Evolutionary conservation across 148 eudicot genomes (phyloP), one percentile per base, ranked within the genome.

Genomic region (Euryodendron excelsum): DNA sequence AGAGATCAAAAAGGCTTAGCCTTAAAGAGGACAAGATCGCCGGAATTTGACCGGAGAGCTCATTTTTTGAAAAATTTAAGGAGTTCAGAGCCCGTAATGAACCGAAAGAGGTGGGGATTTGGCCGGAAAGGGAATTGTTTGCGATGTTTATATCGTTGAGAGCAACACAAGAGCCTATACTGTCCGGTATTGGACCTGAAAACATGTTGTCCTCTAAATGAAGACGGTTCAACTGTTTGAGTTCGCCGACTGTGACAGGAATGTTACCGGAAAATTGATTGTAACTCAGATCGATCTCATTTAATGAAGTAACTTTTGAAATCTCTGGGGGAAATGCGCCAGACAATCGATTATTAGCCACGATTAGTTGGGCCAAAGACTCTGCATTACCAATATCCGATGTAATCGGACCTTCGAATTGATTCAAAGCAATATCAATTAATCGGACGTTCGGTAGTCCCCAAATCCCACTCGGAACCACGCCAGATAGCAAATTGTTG

Each of bases 401-500:
- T 0, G 92, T 72, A 27, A 96, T 76, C 3, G 86, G 64, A 7
- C 99, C 99, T 69, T 89, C 87, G 1, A 96, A 77, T 45, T 78
- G 63, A 73, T 96, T 96, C 28, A 83, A 78, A 0, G 86, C 87
- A 25, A 93, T 45, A 80, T 96, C 99, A 45, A 96, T 83, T 0
- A 96, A 77, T 2, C 88, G 76, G 0, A 85, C 80, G 6, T 86
- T 83, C 0, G 99, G 97, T 20, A 96, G 72, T 0, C 92, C 99
- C 99, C 98, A 96, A 33, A 96, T 79, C 28, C 94, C 93, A 33
- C 85, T 72, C 10, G 99, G 99, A 65, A 96, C 89, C 6, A 73
- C 75, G 1, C 99, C 99, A 0, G 92, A 84, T 0, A 96, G 92
- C 4, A 73, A 78, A 78, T 96, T 96, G 20, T 89, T 78, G 84